Conservation (phyloP, 495 filamentous ascomycete genomes). For the Glutinoglossum americanum region DNA sequence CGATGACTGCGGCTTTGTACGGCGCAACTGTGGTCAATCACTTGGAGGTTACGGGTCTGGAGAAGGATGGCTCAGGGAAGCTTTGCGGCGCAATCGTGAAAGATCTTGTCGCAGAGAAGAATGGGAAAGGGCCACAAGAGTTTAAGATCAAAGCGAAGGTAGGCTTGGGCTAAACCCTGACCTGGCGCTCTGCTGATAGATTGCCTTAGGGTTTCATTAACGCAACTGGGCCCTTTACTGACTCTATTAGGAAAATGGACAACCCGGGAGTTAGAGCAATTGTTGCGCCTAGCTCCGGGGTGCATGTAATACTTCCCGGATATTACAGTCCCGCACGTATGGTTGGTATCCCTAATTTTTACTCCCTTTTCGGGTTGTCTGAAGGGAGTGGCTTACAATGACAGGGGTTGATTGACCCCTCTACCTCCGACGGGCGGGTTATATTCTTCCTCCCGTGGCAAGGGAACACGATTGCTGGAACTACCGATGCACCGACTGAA, state of each 20-base stretch:
- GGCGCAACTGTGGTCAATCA: constrained; percentile 87
- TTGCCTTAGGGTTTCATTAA: constrained; percentile 60
- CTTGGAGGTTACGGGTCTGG: constrained; percentile 64
- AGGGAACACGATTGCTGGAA: constrained; percentile 95
- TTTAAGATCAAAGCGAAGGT: constrained; percentile 54
- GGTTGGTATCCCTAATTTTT: constrained; percentile 14
- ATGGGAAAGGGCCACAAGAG: constrained; percentile 31
- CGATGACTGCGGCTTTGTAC: constrained; percentile 87
- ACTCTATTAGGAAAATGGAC: constrained; percentile 83
- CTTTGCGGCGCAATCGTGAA: constrained; percentile 60
- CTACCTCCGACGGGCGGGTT: constrained; percentile 84
- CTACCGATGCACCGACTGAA: constrained; percentile 71
- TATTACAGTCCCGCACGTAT: constrained; percentile 91
- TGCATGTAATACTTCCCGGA: constrained; percentile 85
- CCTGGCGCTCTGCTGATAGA: not conserved
- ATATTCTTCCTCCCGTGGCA: constrained; percentile 99
- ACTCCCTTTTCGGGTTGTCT: too few relatives aligned
- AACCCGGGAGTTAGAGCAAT: constrained; percentile 55
- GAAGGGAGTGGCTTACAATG: not conserved
- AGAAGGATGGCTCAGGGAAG: constrained; percentile 59
- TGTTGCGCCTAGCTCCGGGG: constrained; percentile 81
- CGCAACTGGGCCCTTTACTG: constrained; percentile 89
- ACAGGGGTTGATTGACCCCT: constrained; percentile 69
- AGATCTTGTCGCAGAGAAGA: constrained; percentile 43
- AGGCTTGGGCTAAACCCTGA: not conserved